Evolutionary conservation across 371 early-diverging fungal species (phyloP), one percentile per base, ranked within the genome.

Genomic region (Zychaea mexicana): DNA sequence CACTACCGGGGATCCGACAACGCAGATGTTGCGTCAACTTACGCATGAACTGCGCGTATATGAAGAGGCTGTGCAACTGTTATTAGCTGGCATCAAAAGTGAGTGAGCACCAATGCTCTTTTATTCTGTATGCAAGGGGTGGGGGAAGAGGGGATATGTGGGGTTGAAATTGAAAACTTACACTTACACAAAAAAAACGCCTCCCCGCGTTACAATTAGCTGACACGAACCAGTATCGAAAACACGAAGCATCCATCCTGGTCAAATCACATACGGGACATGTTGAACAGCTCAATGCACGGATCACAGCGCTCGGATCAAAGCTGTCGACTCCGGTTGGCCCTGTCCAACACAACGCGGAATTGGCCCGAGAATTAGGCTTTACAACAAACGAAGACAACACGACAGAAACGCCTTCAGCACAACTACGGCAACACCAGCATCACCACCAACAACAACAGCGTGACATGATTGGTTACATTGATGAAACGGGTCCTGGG

Each of bases 81-180:
- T 90, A 17, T 77, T 87, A 38, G 76, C 73, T 9, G 90, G 89
- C 12, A 74, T 89, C 45, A 89, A 89, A 73, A 74, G 90, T 90
- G 72, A n/a, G n/a, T n/a, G n/a, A n/a, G n/a, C n/a, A n/a, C n/a
- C n/a, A n/a, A n/a, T n/a, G n/a, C n/a, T n/a, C n/a, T n/a, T n/a
- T n/a, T n/a, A n/a, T n/a, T n/a, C n/a, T 64, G 78, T 45, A 33
- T 33, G 5, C 12, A 8, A 33, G 33, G 12, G 33, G 12, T 33
- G 33, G 33, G 12, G 33, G 33, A 33, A 12, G 33, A 33, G 8
- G 33, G 12, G 12, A 12, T 33, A 33, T 8, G 12, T 33, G n/a
- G 42, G 42, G 42, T 42, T 12, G 15, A n/a, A n/a, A n/a, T n/a
- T n/a, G n/a, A n/a, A n/a, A 10, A 10, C 45, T 38, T 27, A 57